These are phyloP conservation scores for Sarocladium oryzae DNA, from an alignment of 2,329 filamentous ascomycete species.

Conservation along the genomic window DNA sequence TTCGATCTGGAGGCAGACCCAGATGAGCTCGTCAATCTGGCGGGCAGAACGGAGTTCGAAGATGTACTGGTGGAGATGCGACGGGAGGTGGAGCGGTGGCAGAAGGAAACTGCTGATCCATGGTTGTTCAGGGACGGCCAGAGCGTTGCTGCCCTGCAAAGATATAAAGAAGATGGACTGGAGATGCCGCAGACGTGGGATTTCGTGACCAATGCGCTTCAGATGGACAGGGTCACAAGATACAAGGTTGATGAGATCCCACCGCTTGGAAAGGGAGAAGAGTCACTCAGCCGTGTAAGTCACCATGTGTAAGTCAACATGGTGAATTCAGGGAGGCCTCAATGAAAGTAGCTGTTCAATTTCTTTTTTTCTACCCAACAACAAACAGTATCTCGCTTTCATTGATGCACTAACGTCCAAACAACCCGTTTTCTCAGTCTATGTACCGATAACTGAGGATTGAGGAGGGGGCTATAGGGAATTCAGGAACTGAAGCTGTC, in stretches of 20 bases:
- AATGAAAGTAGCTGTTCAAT: no score
- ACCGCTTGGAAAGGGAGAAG: neutral
- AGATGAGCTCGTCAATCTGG: slow-evolving; percentile 37
- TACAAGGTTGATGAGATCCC: neutral
- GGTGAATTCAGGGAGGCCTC: no score
- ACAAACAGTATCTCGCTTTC: no score
- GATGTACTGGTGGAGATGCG: slow-evolving; percentile 25
- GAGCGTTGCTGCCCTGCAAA: slow-evolving; percentile 15
- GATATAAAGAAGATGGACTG: slow-evolving; percentile 19
- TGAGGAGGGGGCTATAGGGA: no score
- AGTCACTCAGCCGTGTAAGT: no score
- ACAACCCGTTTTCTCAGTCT: no score
- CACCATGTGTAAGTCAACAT: no score
- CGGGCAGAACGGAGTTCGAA: slow-evolving; percentile 18
- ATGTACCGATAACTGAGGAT: no score
- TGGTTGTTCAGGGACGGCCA: slow-evolving; percentile 24
- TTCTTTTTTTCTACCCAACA: no score
- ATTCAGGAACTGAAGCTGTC: no score
- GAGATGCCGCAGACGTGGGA: slow-evolving; percentile 22
- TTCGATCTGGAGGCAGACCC: slow-evolving; percentile 40
- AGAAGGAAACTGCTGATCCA: slow-evolving; percentile 20
- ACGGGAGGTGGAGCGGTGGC: slow-evolving; percentile 21
- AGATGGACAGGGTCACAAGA: neutral
- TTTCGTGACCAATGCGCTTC: slow-evolving; percentile 15
- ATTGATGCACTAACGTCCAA: no score